Evolutionary conservation across 2,329 filamentous ascomycete species (phyloP).

Genomic region (Diaporthe sp.): DNA sequence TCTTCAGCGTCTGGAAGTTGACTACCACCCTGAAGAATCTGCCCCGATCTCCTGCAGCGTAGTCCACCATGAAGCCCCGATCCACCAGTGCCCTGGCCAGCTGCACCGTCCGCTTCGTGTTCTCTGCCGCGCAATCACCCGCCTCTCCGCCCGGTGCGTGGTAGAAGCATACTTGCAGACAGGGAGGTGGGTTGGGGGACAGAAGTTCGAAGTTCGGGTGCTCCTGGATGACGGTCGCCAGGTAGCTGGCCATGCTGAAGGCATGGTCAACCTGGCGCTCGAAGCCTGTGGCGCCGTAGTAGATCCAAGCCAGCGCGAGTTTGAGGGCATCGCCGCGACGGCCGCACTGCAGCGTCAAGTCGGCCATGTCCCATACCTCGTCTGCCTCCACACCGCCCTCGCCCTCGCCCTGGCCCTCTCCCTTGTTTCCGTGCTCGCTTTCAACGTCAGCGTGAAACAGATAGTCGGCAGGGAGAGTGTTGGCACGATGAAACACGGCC

Average conservation of each 20-base stretch:
- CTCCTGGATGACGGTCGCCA: slow-evolving; percentile 69
- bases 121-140: slow-evolving; percentile 54
- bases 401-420: background rate
- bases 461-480: slow-evolving; percentile 89
- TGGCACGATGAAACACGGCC: slow-evolving; percentile 81
- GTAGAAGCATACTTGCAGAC: slow-evolving; percentile 96
- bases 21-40: slow-evolving; percentile 71
- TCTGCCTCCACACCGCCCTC: slow-evolving; percentile 41
- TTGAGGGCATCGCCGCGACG: slow-evolving; percentile 88
- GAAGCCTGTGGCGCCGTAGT: slow-evolving; percentile 85
- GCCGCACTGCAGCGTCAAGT: slow-evolving; percentile 93
- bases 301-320: slow-evolving; percentile 88
- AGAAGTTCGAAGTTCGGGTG: slow-evolving; percentile 76
- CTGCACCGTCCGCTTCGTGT: slow-evolving; percentile 61
- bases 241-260: slow-evolving; percentile 76
- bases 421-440: slow-evolving; percentile 19
- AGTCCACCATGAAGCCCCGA: slow-evolving; percentile 71
- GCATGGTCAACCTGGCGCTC: slow-evolving; percentile 76
- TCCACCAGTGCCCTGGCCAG: slow-evolving; percentile 62
- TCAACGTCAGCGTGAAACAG: slow-evolving; percentile 74
- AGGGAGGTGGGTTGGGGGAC: slow-evolving; percentile 82
- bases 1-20: slow-evolving; percentile 65
- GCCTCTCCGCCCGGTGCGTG: slow-evolving; percentile 73
- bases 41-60: slow-evolving; percentile 66
- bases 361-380: slow-evolving; percentile 89